Conservation (phyloP, 1,284 basidiomycete species). For the Salmacisia buchloeana region DNA sequence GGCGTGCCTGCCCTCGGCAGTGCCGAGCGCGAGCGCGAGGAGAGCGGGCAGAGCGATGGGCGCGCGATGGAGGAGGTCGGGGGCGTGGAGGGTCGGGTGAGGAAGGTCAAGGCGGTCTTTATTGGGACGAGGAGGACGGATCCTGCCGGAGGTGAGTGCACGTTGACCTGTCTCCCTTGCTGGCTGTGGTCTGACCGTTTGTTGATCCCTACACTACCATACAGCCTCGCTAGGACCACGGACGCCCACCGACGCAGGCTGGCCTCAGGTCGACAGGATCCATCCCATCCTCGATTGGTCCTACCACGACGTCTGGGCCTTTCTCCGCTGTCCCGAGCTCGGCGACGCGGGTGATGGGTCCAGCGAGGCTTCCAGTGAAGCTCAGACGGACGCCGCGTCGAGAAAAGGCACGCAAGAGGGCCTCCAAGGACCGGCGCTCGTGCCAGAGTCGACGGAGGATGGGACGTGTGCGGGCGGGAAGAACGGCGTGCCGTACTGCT, state of each 20-base stretch:
- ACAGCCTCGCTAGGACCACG: constrained; percentile 6
- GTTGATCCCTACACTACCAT: neutral
- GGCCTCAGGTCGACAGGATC: constrained; percentile 83
- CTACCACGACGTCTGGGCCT: constrained; percentile 83
- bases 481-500: constrained; percentile 62
- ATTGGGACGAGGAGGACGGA: constrained; percentile 68
- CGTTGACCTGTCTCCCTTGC: neutral
- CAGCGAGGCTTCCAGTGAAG: neutral
- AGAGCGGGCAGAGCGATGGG: neutral
- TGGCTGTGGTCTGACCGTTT: neutral
- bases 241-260: constrained; percentile 66
- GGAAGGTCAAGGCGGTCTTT: constrained; percentile 66
- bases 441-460: neutral
- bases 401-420: neutral
- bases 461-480: constrained; percentile 12
- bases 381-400: constrained; percentile 5
- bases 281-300: constrained; percentile 96
- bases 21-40: neutral
- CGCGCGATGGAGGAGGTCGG: constrained; percentile 8
- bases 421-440: neutral
- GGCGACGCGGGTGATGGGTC: constrained; percentile 48
- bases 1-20: constrained; percentile 3
- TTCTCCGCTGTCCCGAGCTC: constrained; percentile 68
- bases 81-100: neutral
- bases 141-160: constrained; percentile 9